Conservation (phyloP, 78 protist genomes). For the Andalucia godoyi region DNA sequence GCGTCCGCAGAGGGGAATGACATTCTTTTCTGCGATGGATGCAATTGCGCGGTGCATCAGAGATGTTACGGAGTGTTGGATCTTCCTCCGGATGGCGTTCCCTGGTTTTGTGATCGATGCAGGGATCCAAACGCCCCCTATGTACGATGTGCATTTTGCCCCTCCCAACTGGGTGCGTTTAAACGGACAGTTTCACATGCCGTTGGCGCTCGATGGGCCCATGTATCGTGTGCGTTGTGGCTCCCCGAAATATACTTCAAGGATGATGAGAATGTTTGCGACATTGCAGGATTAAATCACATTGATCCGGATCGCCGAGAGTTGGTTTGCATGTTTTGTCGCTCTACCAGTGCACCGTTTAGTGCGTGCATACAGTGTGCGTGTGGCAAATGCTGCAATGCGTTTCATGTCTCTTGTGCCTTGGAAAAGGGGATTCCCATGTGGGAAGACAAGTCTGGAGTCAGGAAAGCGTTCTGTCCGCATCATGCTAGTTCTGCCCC, state of each 20-base stretch:
- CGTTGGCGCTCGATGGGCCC: constrained; percentile 21
- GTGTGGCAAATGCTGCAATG: too few relatives aligned
- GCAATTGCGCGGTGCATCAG: constrained; percentile 27
- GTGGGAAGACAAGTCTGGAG: too few relatives aligned
- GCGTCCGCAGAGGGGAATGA: not conserved
- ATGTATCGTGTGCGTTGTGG: constrained; percentile 13
- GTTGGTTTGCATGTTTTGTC: too few relatives aligned
- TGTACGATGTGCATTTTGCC: constrained; percentile 11
- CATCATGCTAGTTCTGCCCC: too few relatives aligned
- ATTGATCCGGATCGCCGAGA: too few relatives aligned
- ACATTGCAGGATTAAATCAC: too few relatives aligned
- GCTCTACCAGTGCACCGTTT: too few relatives aligned
- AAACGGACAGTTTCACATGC: constrained; percentile 18
- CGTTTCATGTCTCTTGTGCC: too few relatives aligned
- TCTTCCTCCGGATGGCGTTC: constrained; percentile 17
- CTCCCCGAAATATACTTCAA: constrained; percentile 7
- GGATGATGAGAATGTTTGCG: too few relatives aligned
- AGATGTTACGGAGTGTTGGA: constrained; percentile 12
- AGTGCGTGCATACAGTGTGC: too few relatives aligned
- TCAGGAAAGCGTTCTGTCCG: too few relatives aligned
- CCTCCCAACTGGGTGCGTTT: constrained; percentile 14
- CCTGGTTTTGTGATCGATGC: constrained; percentile 29
- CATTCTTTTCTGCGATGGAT: constrained; percentile 14
- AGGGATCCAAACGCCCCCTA: not conserved
- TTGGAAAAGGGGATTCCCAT: too few relatives aligned